phyloP scores from a whole-genome alignment of 2,329 filamentous ascomycete species.

The Coniochaeta ligniaria region DNA sequence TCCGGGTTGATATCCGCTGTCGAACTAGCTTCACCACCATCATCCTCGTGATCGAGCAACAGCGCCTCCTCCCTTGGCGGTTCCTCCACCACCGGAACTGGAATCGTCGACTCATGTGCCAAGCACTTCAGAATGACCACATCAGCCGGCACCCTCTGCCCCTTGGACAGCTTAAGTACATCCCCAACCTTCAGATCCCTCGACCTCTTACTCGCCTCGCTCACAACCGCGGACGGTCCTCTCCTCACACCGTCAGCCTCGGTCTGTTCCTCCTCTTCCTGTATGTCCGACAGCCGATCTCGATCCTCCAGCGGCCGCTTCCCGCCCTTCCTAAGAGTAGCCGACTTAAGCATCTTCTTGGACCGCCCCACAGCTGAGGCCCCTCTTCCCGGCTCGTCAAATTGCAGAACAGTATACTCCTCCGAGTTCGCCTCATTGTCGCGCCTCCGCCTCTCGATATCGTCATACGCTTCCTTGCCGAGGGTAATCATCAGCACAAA shows the following conservation, averaged over 20 bases:
- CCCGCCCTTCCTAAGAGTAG: slow-evolving; percentile 27
- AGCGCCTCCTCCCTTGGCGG: slow-evolving; percentile 29
- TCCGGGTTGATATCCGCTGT: slow-evolving; percentile 24
- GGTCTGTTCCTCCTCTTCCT: slow-evolving; percentile 57
- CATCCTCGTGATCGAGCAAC: slow-evolving; percentile 31
- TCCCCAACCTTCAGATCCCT: slow-evolving; percentile 89
- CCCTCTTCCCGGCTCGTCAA: slow-evolving; percentile 47
- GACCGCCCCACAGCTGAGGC: slow-evolving; percentile 24
- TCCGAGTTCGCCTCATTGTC: slow-evolving; percentile 95
- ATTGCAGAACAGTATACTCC: slow-evolving; percentile 69
- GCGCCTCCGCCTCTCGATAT: slow-evolving; percentile 76
- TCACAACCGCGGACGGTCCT: slow-evolving; percentile 41
- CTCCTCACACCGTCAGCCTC: slow-evolving; percentile 30
- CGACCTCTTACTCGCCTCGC: slow-evolving; percentile 72
- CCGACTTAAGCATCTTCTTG: slow-evolving; percentile 40
- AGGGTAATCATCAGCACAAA: slow-evolving; percentile 91
- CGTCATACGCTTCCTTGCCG: slow-evolving; percentile 92
- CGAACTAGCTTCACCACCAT: slow-evolving; percentile 11
- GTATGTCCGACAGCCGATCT: slow-evolving; percentile 55
- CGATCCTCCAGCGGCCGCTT: slow-evolving; percentile 26
- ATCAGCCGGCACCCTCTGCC: slow-evolving; percentile 89
- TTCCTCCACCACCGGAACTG: slow-evolving; percentile 21
- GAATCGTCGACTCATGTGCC: slow-evolving; percentile 19
- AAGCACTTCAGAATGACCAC: slow-evolving; percentile 82
- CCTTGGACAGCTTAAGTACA: slow-evolving; percentile 86